Evolutionary conservation across 192 early-diverging fungal genomes (phyloP), one percentile per base, ranked within the genome.

Genomic region (Coemansia sp.): DNA sequence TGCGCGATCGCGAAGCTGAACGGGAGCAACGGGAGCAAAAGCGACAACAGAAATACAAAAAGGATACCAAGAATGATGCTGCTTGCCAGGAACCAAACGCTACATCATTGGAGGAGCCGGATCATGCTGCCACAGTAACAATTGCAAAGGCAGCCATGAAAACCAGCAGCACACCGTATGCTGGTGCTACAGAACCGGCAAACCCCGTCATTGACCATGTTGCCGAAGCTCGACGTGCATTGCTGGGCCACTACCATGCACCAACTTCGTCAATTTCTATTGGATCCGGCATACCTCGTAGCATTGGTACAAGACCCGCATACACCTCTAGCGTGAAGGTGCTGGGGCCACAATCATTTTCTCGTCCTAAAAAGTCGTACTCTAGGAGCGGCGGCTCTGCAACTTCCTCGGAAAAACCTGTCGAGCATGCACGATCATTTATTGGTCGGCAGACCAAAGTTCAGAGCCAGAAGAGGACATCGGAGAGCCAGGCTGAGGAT

Each of bases 1-100:
- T 82, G 61, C 79, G 79, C 30, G 79, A 82, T 42, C 79, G 65
- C 28, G 79, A 82, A 45, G 79, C 79, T 4, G 79, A 82, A 71
- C 75, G 79, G 46, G 71, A 82, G 64, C 62, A 66, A 53, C 62
- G 59, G 66, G 26, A 35, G 31, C 68, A 43, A 18, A 52, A 45
- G 25, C 33, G 45, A 4, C 55, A 57, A 15, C 55, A 57, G 7
- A 45, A 8, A 34, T 34, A 57, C 55, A 57, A 4, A 9, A 7
- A 33, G 16, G 15, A 8, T 4, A 43, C 0, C 15, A 21, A 4
- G 4, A 16, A 57, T 13, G 26, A 51, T 33, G 28, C 31, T 57
- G 29, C 29, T 57, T 1, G 31, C n/a, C 16, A 29, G 16, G 55
- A 34, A 34, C 7, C 55, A 7, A 34, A 34, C 30, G 4, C 16